Conservation (phyloP, 192 early-diverging fungal species). For the Thoreauomyces humboldtii region DNA sequence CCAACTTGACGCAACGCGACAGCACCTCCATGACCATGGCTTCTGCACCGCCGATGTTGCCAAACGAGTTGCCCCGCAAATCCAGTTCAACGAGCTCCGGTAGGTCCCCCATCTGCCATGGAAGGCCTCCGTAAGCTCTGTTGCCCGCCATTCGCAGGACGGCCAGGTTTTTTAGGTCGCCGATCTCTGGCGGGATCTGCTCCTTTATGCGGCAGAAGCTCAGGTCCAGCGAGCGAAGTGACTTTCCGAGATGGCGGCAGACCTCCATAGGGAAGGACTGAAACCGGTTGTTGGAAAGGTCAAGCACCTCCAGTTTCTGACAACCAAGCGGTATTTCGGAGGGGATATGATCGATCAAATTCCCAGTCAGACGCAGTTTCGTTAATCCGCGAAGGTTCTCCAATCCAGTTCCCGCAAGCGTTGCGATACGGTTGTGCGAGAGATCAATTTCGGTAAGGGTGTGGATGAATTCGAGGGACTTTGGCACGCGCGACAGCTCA, state of each 20-base stretch:
- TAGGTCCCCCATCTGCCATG: constrained; percentile 57
- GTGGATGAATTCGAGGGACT: constrained; percentile 61
- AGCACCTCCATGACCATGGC: constrained; percentile 52
- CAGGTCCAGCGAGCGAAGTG: constrained; percentile 66
- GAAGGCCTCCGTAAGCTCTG: constrained; percentile 66
- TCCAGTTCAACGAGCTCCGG: constrained; percentile 69
- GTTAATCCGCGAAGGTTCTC: constrained; percentile 57
- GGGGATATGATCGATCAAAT: constrained; percentile 71
- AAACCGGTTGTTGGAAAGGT: constrained; percentile 81
- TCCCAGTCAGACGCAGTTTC: constrained; percentile 68
- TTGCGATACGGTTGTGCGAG: constrained; percentile 69
- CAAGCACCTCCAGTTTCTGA: constrained; percentile 57
- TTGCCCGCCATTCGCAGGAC: constrained; percentile 75
- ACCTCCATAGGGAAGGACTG: constrained; percentile 63
- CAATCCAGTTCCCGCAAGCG: constrained; percentile 65
- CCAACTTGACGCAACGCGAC: constrained; percentile 26
- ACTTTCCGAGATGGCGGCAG: constrained; percentile 48
- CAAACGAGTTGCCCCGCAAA: constrained; percentile 76
- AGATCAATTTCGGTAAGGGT: constrained; percentile 73
- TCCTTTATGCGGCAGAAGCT: constrained; percentile 78
- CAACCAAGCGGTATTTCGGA: constrained; percentile 56
- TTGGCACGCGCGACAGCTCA: constrained; percentile 66
- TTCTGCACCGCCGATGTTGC: constrained; percentile 63
- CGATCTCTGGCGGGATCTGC: constrained; percentile 68
- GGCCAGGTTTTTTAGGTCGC: constrained; percentile 57